These are phyloP conservation scores for Alternaria rosae DNA, from an alignment of 2,329 filamentous ascomycete genomes.

Conservation along the genomic window DNA sequence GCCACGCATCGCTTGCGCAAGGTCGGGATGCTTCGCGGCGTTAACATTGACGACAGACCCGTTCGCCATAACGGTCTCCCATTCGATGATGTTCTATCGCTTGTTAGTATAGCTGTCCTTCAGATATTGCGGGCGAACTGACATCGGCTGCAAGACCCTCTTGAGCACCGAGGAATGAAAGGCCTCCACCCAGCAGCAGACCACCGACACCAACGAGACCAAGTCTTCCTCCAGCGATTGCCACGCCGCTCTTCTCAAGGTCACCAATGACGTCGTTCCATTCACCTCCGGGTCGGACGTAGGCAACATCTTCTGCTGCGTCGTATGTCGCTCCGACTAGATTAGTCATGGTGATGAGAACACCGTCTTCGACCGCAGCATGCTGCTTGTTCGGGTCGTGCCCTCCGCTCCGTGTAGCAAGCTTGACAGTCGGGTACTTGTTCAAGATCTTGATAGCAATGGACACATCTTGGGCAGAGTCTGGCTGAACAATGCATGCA, in stretches of 20 bases:
- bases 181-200: conserved; percentile 27
- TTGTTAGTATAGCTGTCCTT: background rate
- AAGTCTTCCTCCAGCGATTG: conserved; percentile 41
- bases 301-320: conserved; percentile 43
- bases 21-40: conserved; percentile 35
- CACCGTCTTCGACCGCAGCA: conserved; percentile 46
- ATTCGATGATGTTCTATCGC: conserved; percentile 39
- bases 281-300: conserved; percentile 51
- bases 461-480: conserved; percentile 32
- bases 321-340: conserved; percentile 48
- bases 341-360: conserved; percentile 49
- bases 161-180: conserved; percentile 35
- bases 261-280: conserved; percentile 51
- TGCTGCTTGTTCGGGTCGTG: conserved; percentile 51
- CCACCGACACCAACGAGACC: conserved; percentile 35
- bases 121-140: background rate
- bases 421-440: conserved; percentile 29
- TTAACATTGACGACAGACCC: conserved; percentile 37
- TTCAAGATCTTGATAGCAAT: conserved; percentile 33
- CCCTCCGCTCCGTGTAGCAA: conserved; percentile 41
- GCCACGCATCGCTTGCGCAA: conserved; percentile 45
- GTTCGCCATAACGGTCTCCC: conserved; percentile 43
- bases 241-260: conserved; percentile 45
- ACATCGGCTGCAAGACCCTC: conserved; percentile 38
- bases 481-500: conserved; percentile 36